A percentile compares a stretch with the other conserved stretches of the same genome.
phyloP scores from a whole-genome alignment of 805 yeast genomes.

The Candida maris region DNA sequence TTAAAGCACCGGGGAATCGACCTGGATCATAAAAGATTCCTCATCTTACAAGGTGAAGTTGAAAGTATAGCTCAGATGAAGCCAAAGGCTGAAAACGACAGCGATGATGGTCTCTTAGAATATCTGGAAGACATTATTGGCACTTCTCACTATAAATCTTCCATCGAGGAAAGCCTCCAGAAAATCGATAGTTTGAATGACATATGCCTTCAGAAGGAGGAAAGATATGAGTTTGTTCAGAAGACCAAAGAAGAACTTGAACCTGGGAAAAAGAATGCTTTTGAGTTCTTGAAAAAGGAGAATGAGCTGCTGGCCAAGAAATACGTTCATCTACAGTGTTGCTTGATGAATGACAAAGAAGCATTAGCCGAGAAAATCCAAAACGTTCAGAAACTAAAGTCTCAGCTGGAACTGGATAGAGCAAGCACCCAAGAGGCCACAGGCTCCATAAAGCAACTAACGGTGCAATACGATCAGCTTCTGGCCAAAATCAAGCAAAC shows the following conservation, averaged over 20 bases:
- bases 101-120: conserved; percentile 91
- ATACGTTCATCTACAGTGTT: conserved; percentile 55
- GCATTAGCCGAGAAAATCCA: conserved; percentile 37
- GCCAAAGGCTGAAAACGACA: conserved; percentile 88
- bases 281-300: conserved; percentile 61
- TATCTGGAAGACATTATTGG: conserved; percentile 97
- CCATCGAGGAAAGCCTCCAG: conserved; percentile 61
- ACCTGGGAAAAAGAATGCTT: conserved; percentile 60
- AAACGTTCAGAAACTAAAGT: conserved; percentile 36
- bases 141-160: conserved; percentile 74
- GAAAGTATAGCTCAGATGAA: conserved; percentile 99
- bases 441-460: conserved; percentile 33
- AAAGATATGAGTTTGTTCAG: conserved; percentile 73
- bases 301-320: conserved; percentile 52
- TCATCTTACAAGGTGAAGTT: conserved; percentile 96
- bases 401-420: conserved; percentile 41
- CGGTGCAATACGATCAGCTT: conserved; percentile 27
- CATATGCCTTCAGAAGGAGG: conserved; percentile 74
- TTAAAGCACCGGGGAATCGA: conserved; percentile 85
- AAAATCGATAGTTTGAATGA: conserved; percentile 76
- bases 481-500: conserved; percentile 21
- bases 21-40: conserved; percentile 88
- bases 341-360: conserved; percentile 38
- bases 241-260: conserved; percentile 66
- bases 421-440: conserved; percentile 38